Evolutionary conservation across 1,284 basidiomycete genomes (phyloP), one percentile per base, ranked within the genome.

Genomic region (Phellopilus nigrolimitatus): DNA sequence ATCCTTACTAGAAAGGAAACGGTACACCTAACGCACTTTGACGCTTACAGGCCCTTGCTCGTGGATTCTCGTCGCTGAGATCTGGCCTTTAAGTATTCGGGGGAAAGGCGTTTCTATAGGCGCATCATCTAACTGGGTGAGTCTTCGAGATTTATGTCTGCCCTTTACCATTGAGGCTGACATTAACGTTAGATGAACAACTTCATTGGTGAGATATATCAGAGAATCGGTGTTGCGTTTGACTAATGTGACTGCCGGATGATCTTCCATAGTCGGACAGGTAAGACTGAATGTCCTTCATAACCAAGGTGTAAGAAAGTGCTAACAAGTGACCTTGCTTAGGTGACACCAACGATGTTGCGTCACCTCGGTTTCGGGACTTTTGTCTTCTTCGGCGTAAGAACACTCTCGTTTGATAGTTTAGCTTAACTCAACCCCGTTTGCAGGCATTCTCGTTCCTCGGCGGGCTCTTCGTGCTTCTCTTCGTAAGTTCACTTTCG

Each of bases 71-170:
- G 76, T 82, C 10, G 77, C 82, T 6, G 82, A 71, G 59, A 82
- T 84, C 47, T 84, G 79, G 79, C 82, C 81, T 13, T 61, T 85
- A 54, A 80, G 75, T 56, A 72, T 83, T 50, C 81, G 82, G 53
- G 79, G 82, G 43, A 85, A 85, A 65, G 83, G 82, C 31, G 61
- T 85, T 34, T 84, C 82, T 1, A 82, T 86, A 47, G 78, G 80
- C 4, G 78, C 82, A 9, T 84, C 82, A 4, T 82, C 81, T 1
- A 85, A 85, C 66, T 86, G 82, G 81, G 79, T 80, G 62, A 28
- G 71, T 61, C 22, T 22, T 12, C 15, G 22, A 33, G 31, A n/a
- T 24, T 40, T 48, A 19, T 21, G 24, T 24, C 48, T 2, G 15
- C 34, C 17, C 41, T 4, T 21, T 21, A 34, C 41, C 38, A 25